These are phyloP conservation scores for Kodamaea hsintzibuensis DNA, from an alignment of 805 yeast species.

Conservation along the genomic window DNA sequence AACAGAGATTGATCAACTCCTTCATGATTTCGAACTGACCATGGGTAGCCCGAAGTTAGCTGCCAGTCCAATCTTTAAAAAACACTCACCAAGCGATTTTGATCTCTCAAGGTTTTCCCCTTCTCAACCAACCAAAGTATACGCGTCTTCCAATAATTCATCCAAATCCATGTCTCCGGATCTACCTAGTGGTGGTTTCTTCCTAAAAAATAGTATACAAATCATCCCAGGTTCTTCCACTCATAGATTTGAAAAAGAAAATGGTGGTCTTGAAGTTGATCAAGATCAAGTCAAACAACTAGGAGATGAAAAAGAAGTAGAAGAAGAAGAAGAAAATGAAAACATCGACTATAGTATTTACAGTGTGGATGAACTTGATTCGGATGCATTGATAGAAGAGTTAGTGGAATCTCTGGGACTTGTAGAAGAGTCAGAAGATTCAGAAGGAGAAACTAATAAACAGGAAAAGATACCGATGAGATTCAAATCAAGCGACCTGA, in stretches of 20 bases:
- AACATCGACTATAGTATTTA: constrained; percentile 3
- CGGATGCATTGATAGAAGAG: constrained; percentile 8
- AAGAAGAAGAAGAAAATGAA: background rate
- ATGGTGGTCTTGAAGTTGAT: too few relatives aligned
- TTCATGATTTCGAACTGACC: constrained; percentile 6
- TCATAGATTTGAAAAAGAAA: background rate
- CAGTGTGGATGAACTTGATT: constrained; percentile 6
- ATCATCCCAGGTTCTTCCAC: background rate
- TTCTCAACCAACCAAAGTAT: background rate
- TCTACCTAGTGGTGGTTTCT: background rate
- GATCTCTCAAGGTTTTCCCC: constrained; percentile 1
- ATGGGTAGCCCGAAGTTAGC: background rate
- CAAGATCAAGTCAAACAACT: too few relatives aligned
- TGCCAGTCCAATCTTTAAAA: background rate
- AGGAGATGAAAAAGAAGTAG: background rate
- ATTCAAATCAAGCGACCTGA: background rate
- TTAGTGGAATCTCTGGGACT: constrained; percentile 7
- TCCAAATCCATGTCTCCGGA: background rate
- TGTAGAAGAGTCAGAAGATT: background rate
- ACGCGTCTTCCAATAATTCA: background rate
- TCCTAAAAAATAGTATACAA: background rate
- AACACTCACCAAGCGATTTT: background rate
- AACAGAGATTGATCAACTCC: constrained; percentile 7
- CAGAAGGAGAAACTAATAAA: background rate
- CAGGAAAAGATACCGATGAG: background rate